phyloP scores from a whole-genome alignment of 805 yeast genomes.

The Hanseniaspora mollemarum region DNA sequence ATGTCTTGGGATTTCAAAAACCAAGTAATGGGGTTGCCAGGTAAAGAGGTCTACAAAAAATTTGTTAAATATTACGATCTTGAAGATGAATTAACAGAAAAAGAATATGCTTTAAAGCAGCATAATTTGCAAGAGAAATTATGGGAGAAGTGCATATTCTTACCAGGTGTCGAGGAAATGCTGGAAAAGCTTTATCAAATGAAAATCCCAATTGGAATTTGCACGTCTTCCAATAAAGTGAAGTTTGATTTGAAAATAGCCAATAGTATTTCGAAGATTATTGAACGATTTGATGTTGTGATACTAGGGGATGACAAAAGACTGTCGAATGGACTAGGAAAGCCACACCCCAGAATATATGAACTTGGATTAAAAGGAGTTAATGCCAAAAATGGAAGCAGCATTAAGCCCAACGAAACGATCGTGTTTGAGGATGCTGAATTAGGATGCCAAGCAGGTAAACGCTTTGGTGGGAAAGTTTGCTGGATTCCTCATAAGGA shows the following conservation, averaged over 20 bases:
- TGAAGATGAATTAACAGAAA: constrained; percentile 47
- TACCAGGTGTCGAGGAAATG: constrained; percentile 79
- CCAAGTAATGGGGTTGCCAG: constrained; percentile 84
- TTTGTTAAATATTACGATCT: constrained; percentile 59
- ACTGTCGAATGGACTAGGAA: constrained; percentile 76
- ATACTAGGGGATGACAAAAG: constrained; percentile 85
- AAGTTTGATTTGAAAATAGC: constrained; percentile 61
- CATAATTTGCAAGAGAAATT: constrained; percentile 38
- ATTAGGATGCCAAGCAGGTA: constrained; percentile 81
- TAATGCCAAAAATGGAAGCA: constrained; percentile 41
- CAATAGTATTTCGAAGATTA: constrained; percentile 49
- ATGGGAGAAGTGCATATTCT: constrained; percentile 55
- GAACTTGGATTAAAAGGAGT: constrained; percentile 60
- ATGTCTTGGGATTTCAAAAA: constrained; percentile 85
- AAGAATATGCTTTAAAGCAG: constrained; percentile 44
- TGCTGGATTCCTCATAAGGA: constrained; percentile 87
- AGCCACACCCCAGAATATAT: constrained; percentile 93
- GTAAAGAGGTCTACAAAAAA: constrained; percentile 53
- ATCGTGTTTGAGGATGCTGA: constrained; percentile 90
- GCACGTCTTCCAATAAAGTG: constrained; percentile 62
- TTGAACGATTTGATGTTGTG: constrained; percentile 55
- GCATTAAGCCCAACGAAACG: constrained; percentile 63
- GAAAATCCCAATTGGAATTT: constrained; percentile 72
- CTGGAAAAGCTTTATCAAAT: constrained; percentile 39
- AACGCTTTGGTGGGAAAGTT: constrained; percentile 72